These are phyloP conservation scores for Pleurotus pulmonarius DNA, from an alignment of 768 basidiomycete species.

Conservation along the genomic window DNA sequence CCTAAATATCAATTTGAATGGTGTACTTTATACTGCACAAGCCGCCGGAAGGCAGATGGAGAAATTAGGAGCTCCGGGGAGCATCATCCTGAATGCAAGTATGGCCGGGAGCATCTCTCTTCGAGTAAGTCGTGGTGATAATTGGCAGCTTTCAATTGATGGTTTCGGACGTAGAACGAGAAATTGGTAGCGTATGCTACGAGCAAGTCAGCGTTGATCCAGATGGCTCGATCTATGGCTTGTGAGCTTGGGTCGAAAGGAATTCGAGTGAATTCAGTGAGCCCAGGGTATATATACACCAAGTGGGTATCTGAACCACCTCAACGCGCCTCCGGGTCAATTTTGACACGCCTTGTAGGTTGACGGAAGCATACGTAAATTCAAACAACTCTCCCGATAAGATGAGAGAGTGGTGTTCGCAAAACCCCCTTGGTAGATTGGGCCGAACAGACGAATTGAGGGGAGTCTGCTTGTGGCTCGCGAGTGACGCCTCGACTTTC, in stretches of 20 bases:
- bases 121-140: slow-evolving; percentile 30
- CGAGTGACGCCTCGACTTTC: slow-evolving; percentile 72
- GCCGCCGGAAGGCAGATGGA: slow-evolving; percentile 59
- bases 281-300: slow-evolving; percentile 76
- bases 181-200: slow-evolving; percentile 75
- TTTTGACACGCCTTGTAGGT: slow-evolving; percentile 32
- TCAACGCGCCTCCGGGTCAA: not conserved
- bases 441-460: slow-evolving; percentile 72
- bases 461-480: slow-evolving; percentile 69
- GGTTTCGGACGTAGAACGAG: slow-evolving; percentile 45
- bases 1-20: slow-evolving; percentile 57
- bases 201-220: slow-evolving; percentile 74
- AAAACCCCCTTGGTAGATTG: slow-evolving; percentile 69
- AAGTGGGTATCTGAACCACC: slow-evolving; percentile 29
- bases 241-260: slow-evolving; percentile 65
- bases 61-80: slow-evolving; percentile 41
- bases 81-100: slow-evolving; percentile 56
- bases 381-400: slow-evolving; percentile 46
- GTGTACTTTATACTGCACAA: slow-evolving; percentile 57
- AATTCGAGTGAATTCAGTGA: slow-evolving; percentile 74
- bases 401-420: slow-evolving; percentile 58
- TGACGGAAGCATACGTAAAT: slow-evolving; percentile 74
- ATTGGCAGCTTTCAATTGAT: not conserved
- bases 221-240: slow-evolving; percentile 82
- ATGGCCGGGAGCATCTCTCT: slow-evolving; percentile 65